Evolutionary conservation across 2,329 filamentous ascomycete genomes (phyloP).

Genomic region (Thielaviopsis euricoi): DNA sequence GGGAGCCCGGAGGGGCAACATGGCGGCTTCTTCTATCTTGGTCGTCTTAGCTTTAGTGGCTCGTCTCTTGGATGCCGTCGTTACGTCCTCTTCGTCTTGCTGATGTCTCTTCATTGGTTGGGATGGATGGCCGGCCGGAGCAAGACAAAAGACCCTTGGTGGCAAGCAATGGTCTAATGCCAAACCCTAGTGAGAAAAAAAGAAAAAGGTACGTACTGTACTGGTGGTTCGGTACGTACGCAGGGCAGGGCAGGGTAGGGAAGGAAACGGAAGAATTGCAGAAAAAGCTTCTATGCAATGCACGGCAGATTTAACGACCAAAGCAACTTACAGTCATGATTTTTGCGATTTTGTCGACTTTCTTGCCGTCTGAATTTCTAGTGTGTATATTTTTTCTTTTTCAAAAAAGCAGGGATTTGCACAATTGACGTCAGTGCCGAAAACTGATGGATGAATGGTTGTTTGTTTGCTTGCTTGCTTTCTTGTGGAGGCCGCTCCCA

Average conservation of each 20-base stretch:
- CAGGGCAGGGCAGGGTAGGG: neutral
- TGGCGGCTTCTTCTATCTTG: conserved; percentile 20
- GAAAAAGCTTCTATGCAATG: neutral
- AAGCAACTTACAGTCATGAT: conserved; percentile 1
- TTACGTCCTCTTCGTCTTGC: neutral
- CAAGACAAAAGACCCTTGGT: neutral
- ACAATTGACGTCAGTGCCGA: conserved; percentile 7
- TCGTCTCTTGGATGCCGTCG: neutral
- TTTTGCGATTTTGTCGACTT: neutral
- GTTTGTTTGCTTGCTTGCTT: neutral
- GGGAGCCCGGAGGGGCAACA: conserved; percentile 58
- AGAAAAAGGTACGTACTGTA: neutral
- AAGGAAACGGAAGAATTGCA: neutral
- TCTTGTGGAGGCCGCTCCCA: neutral
- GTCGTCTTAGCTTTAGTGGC: neutral
- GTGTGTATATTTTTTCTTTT: neutral
- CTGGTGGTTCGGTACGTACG: no score
- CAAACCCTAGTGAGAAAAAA: neutral
- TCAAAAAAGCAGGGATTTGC: conserved; percentile 8
- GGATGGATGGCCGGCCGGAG: no score
- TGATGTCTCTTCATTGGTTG: neutral
- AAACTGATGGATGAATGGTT: no score
- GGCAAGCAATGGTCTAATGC: neutral
- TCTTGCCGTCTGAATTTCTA: neutral
- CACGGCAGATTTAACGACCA: neutral